Evolutionary conservation across 176 grass and related monocot genomes (phyloP), one percentile per base, ranked within the genome.

Genomic region (Calamus simplicifolius): DNA sequence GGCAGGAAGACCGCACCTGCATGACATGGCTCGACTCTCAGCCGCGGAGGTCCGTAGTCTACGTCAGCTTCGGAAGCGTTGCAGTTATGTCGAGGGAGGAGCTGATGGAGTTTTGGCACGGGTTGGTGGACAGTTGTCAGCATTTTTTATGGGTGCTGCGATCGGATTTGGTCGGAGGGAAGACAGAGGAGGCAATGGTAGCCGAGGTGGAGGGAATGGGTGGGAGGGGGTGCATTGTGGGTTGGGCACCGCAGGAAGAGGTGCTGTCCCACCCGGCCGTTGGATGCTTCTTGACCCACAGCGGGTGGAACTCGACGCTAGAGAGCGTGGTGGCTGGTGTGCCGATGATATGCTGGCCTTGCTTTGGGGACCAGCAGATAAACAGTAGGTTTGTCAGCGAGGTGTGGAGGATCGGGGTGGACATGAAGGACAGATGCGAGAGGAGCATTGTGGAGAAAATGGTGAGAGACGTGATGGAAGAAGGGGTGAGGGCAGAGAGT

Each of bases 301-400:
- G 60, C 3, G 60, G 60, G 5, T 63, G 60, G 60, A 63, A 63
- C 25, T 63, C 60, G 16, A 63, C 35, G 5, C 12, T 19, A 18
- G 31, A 63, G 18, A 63, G 60, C 60, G 23, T 63, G 15, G 18
- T 8, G 18, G 60, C 60, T 3, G 60, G 60, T 18, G 60, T 63
- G 38, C 60, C 60, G 1, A 63, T 63, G 60, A 49, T 63, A 1
- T 63, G 60, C 21, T 63, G 35, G 60, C 60, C 60, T 15, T 49
- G 23, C 31, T 25, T 49, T 12, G 60, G 35, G 3, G 60, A 49
- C 4, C 60, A 63, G 12, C 60, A 49, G 49, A 43, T 25, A 5
- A 63, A 63, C 18, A 48, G 60, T 19, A 63, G 23, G 60, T 49
- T 48, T 21, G 12, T 63, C 19, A 21, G 35, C 29, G 38, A 31